Percentiles rank a stretch among this genome's conserved stretches.
These are phyloP conservation scores for Cryptococcus wingfieldii DNA, from an alignment of 1,284 basidiomycete genomes.

Conservation along the genomic window DNA sequence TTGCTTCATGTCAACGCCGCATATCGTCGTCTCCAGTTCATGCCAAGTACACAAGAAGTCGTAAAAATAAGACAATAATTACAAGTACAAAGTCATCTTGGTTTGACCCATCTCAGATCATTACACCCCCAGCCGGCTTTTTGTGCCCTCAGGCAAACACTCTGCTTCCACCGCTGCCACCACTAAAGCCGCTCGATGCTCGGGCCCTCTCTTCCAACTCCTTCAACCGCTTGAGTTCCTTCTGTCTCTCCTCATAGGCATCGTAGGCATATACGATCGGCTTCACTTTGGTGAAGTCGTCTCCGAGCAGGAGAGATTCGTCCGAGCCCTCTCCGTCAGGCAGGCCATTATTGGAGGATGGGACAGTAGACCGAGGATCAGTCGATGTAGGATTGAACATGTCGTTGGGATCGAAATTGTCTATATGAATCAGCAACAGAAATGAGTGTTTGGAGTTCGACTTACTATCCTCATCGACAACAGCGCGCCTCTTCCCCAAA, in stretches of 20 bases:
- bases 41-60: too few relatives aligned
- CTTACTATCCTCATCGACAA: slow-evolving; percentile 40
- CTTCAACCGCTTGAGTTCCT: slow-evolving; percentile 13
- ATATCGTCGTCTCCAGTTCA: too few relatives aligned
- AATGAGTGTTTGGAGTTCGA: background rate
- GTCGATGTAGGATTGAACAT: slow-evolving; percentile 27
- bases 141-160: too few relatives aligned
- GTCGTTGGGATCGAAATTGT: slow-evolving; percentile 45
- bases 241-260: slow-evolving; percentile 43
- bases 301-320: slow-evolving; percentile 25
- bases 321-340: slow-evolving; percentile 14
- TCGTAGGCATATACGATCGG: slow-evolving; percentile 47
- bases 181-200: background rate
- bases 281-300: slow-evolving; percentile 30
- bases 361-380: slow-evolving; percentile 5
- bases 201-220: slow-evolving; percentile 11
- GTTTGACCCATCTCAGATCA: too few relatives aligned
- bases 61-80: too few relatives aligned
- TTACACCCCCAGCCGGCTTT: too few relatives aligned
- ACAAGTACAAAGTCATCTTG: background rate
- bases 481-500: slow-evolving; percentile 43
- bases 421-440: slow-evolving; percentile 6
- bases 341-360: background rate
- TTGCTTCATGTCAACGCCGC: too few relatives aligned
- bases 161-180: slow-evolving; percentile 6